Evolutionary conservation across 805 yeast genomes (phyloP), one percentile per base, ranked within the genome.

Genomic region (Candida golubevii): DNA sequence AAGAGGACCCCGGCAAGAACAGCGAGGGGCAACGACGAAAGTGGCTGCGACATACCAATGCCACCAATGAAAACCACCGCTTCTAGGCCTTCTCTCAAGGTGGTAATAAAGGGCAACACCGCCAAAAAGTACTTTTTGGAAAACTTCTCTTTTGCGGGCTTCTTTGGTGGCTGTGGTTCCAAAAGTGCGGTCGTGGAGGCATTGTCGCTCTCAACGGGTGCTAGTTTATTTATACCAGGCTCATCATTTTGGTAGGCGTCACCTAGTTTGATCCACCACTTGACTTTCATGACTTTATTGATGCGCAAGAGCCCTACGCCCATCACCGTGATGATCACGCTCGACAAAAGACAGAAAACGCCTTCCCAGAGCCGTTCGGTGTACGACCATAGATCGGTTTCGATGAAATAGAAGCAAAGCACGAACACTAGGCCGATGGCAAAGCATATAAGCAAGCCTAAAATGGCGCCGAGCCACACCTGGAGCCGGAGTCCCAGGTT

Each of bases 341-440:
- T 79, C 3, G 96, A 88, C 28, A 88, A 61, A 11, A 90, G 72
- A 54, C 91, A 84, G 58, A 89, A 80, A 0, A 82, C 65, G 7
- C 96, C 96, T 60, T 89, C 97, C 86, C 96, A 89, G 42, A 87
- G 72, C 56, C 93, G 80, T 61, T 89, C 97, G 34, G 96, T 84
- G 47, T 80, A 68, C 8, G 90, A 78, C 97, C 97, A 89, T 42
- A 87, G 67, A 65, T 89, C 95, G 26, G 82, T 79, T 12, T 96
- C 96, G 28, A 90, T 66, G 36, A 81, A 59, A 57, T 88, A 88
- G 62, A 89, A 89, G 5, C 82, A 70, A 9, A 74, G 65, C 29
- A 89, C 79, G 59, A 89, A 85, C 0, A 78, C 61, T 4, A 82
- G 78, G 4, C 97, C 97, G 30, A 89, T 75, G 5, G 84, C 45